A percentile compares a stretch with the other conserved stretches of the same genome.
Evolutionary conservation across 108 stramenopile genomes (phyloP).

Genomic region (Pseudonitzschia multiseries): DNA sequence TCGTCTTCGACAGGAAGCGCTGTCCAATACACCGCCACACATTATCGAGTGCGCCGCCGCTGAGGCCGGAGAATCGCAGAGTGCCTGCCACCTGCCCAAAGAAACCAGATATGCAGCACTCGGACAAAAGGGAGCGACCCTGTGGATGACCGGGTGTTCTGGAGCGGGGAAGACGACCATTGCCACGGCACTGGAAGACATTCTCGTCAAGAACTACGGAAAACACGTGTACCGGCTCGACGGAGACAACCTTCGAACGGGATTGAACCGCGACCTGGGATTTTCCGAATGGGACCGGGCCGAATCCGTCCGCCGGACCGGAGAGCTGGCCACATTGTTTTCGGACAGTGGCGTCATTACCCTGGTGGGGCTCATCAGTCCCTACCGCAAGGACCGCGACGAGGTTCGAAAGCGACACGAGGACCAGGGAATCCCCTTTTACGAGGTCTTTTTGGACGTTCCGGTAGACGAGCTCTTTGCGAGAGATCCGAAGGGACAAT

Average conservation of each 20-base stretch:
- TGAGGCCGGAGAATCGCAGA: slow-evolving; percentile 86
- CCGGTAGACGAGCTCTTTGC: slow-evolving; percentile 89
- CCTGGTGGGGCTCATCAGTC: slow-evolving; percentile 92
- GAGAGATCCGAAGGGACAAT: slow-evolving; percentile 90
- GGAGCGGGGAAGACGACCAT: slow-evolving; percentile 98
- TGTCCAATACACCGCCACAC: slow-evolving; percentile 89
- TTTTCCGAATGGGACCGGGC: slow-evolving; percentile 95
- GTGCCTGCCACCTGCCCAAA: slow-evolving; percentile 92
- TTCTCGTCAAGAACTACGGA: slow-evolving; percentile 88
- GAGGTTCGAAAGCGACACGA: slow-evolving; percentile 92
- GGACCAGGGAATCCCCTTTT: slow-evolving; percentile 96
- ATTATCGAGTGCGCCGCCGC: slow-evolving; percentile 97
- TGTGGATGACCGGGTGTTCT: slow-evolving; percentile 99
- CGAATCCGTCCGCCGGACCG: slow-evolving; percentile 93
- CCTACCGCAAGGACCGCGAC: slow-evolving; percentile 94
- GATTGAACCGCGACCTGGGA: slow-evolving; percentile 94
- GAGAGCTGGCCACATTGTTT: slow-evolving; percentile 95
- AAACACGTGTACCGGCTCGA: slow-evolving; percentile 98
- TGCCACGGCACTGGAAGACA: slow-evolving; percentile 95
- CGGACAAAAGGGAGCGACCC: slow-evolving; percentile 94
- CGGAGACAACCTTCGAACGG: slow-evolving; percentile 96
- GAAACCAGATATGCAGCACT: slow-evolving; percentile 84
- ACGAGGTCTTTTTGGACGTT: slow-evolving; percentile 98
- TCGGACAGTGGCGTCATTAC: slow-evolving; percentile 96
- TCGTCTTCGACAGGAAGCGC: slow-evolving; percentile 66